Percentiles rank a stretch among this genome's conserved stretches.
Conservation (phyloP, 805 yeast species). For the Candida palmyrensis region DNA sequence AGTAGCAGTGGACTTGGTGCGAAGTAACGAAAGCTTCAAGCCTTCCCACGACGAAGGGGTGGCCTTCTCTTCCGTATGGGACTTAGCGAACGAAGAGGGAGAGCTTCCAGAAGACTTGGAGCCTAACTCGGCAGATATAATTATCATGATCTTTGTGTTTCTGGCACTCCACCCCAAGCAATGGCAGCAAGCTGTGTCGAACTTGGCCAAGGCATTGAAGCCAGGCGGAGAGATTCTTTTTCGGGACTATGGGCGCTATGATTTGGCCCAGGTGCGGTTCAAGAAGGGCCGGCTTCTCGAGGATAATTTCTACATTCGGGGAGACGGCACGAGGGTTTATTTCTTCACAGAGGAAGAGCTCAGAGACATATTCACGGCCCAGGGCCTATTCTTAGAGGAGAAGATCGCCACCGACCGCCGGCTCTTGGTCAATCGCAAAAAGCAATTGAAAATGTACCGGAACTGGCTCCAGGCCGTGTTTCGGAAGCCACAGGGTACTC, state of each 20-base stretch:
- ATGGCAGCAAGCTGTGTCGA: conserved; percentile 77
- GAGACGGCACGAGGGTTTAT: conserved; percentile 97
- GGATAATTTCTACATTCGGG: conserved; percentile 92
- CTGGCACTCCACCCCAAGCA: conserved; percentile 89
- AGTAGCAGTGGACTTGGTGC: conserved; percentile 84
- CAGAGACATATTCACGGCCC: conserved; percentile 59
- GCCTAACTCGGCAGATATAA: conserved; percentile 78
- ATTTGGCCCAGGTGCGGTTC: conserved; percentile 90
- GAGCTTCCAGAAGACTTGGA: conserved; percentile 79
- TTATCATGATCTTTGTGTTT: conserved; percentile 93
- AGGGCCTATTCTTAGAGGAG: conserved; percentile 55
- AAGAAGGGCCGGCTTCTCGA: conserved; percentile 82
- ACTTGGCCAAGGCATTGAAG: conserved; percentile 67
- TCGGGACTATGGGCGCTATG: conserved; percentile 94
- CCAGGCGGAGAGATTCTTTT: conserved; percentile 91
- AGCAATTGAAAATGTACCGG: conserved; percentile 91
- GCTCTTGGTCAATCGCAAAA: conserved; percentile 84
- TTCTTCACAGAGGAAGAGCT: conserved; percentile 95
- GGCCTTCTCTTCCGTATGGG: conserved; percentile 92
- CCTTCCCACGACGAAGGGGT: conserved; percentile 39
- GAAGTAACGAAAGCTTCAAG: conserved; percentile 54
- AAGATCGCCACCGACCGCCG: conserved; percentile 88
- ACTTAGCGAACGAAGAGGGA: conserved; percentile 72
- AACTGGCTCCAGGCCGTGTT: conserved; percentile 96
- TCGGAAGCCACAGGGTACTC: conserved; percentile 19